A percentile compares a stretch with the other conserved stretches of the same genome.
phyloP scores from a whole-genome alignment of 768 basidiomycete species.

The Amanita pallidorosea region DNA sequence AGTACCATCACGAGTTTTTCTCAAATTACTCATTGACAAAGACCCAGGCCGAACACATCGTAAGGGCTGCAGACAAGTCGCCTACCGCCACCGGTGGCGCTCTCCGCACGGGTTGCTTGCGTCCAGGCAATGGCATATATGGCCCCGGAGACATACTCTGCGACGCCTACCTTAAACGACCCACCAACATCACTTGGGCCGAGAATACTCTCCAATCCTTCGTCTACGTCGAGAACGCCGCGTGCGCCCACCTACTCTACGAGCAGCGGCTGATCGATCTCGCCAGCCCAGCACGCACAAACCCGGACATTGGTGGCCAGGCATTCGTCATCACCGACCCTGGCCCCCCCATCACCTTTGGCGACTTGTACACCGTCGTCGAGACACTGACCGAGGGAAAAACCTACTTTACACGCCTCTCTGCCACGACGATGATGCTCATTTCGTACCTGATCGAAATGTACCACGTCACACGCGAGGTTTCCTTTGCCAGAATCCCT shows the following conservation, averaged over 20 bases:
- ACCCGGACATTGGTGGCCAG: conserved; percentile 65
- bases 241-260: conserved; percentile 61
- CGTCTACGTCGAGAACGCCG: conserved; percentile 69
- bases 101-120: conserved; percentile 60
- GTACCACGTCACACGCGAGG: conserved; percentile 37
- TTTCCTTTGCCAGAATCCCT: conserved; percentile 20
- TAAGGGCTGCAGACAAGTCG: conserved; percentile 25
- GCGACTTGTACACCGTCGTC: conserved; percentile 50
- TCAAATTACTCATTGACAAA: conserved; percentile 75
- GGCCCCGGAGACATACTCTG: conserved; percentile 67
- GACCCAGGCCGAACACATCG: conserved; percentile 39
- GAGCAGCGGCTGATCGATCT: conserved; percentile 60
- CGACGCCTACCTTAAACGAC: conserved; percentile 50
- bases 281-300: conserved; percentile 24
- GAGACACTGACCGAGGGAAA: conserved; percentile 46
- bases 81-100: conserved; percentile 15
- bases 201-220: conserved; percentile 48
- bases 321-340: conserved; percentile 59
- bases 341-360: conserved; percentile 49
- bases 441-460: conserved; percentile 49
- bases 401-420: conserved; percentile 41
- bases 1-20: conserved; percentile 51
- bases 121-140: conserved; percentile 72
- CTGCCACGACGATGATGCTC: conserved; percentile 55
- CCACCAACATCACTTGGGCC: conserved; percentile 56